Base-by-base conservation (phyloP, 306 rosid species). In the Spatholobus suberectus region DNA sequence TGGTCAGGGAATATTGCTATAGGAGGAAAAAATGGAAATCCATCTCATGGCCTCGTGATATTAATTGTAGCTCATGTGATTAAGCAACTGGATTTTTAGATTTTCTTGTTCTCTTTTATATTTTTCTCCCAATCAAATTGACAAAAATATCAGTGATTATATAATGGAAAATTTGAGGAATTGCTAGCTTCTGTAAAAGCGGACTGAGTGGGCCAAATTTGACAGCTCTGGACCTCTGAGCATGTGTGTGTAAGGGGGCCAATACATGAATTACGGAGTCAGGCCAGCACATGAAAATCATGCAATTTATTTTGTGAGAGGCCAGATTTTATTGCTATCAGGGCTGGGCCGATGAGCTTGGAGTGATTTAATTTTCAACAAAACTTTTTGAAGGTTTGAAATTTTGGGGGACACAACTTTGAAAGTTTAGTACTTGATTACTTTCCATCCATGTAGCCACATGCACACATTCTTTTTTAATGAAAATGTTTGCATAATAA, bases 351-450 rank as follows among this genome's bases (percentile, higher is more conserved):
- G 47, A 66, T 66, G 72, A 18, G 47, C 3, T 20, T 40, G 54
- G 20, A 40, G 20, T 69, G 34, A 20, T 67, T 67, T 10, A 20
- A 35, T 37, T 67, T 67, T 67, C 51, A 67, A 38, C 32, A 1
- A 8, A 9, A 4, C 46, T 66, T 67, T 67, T 67, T 37, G 3
- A 38, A 18, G 29, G 32, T 67, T 67, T 67, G 49, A 67, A 67
- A 67, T 67, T 67, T 18, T 37, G 73, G 51, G 73, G 73, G 73
- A 67, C 51, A 67, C 15, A 67, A 37, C 32, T 67, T 37, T 37
- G 27, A 66, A 37, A 18, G 29, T 37, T 66, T 38, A 67, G 51
- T 38, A 11, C 29, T 69, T 69, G 29, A 69, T 69, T 69, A 69
- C 20, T 41, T 70, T 70, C 5, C 17, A 26, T 46, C 59, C 41